Base-by-base conservation (phyloP, 768 basidiomycete genomes). In the Chalciporus piperatus region DNA sequence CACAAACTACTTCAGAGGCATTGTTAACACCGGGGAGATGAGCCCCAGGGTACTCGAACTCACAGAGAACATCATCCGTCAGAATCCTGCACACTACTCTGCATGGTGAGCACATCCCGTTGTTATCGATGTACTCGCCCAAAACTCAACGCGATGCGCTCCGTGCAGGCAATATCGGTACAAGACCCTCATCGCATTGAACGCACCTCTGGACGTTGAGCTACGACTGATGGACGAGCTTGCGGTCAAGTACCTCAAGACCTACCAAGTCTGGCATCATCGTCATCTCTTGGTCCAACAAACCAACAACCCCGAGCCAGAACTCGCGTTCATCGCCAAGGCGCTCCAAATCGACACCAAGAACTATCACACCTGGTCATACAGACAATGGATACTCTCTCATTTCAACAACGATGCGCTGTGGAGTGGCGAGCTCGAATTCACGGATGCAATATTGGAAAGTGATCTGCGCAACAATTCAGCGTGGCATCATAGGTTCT, bases 341-440 rank as follows among this genome's bases (percentile, higher is more conserved):
- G 84, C 84, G 1, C 80, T 99, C 27, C 72, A 79, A 8, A 77
- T 71, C 19, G 97, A 99, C 65, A 71, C 82, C 41, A 99, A 99
- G 80, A 99, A 99, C 74, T 99, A 99, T 68, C 96, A 98, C 69
- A 98, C 97, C 0, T 99, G 97, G 97, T 90, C 91, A 8, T 96
- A 98, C 70, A 81, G 96, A 7, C 95, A 99, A 68, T 98, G 94
- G 93, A 68, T 94, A 12, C 82, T 97, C 39, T 85, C 89, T 9
- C 83, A 87, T 64, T 95, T 95, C 74, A 83, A 85, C 59, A 77
- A 84, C 50, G 76, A 80, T 32, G 76, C 70, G n/a, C 59, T 92
- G 55, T 93, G 90, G 90, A 70, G 57, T 1, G 77, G 75, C 13
- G 93, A 96, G 70, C 73, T 90, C n/a, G 76, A 81, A 40, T 93